Evolutionary conservation across 441 rosid species (phyloP).

Genomic region (Daphne laureola): DNA sequence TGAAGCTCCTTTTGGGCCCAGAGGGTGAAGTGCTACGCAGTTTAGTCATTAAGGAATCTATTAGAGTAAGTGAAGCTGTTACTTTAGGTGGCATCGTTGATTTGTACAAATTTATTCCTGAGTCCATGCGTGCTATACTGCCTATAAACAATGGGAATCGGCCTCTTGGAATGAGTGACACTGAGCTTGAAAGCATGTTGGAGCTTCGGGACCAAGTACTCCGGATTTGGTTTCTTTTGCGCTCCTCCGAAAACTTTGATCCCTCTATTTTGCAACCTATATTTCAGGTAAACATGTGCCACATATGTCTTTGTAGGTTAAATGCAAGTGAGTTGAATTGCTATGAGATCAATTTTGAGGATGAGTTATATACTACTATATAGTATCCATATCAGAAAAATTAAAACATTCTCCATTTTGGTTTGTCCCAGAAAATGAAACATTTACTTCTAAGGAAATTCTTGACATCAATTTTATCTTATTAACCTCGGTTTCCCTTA

Average conservation of each 20-base stretch:
- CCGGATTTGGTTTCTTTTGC: slow-evolving; percentile 77
- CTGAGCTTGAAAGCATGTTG: slow-evolving; percentile 48
- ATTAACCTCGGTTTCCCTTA: no score
- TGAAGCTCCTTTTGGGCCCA: slow-evolving; percentile 62
- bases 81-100: slow-evolving; percentile 51
- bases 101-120: slow-evolving; percentile 63
- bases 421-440: no score
- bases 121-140: slow-evolving; percentile 38
- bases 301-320: not conserved
- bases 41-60: slow-evolving; percentile 86
- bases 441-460: no score
- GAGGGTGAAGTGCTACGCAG: slow-evolving; percentile 75
- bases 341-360: no score
- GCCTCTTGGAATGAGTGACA: slow-evolving; percentile 42
- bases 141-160: slow-evolving; percentile 47
- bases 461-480: no score
- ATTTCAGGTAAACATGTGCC: slow-evolving; percentile 48
- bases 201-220: slow-evolving; percentile 71
- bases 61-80: slow-evolving; percentile 71
- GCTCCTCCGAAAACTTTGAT: slow-evolving; percentile 72
- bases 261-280: slow-evolving; percentile 72
- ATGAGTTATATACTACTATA: no score
- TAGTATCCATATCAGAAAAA: no score
- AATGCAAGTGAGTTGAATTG: no score
- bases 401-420: no score